Conservation (phyloP, 768 basidiomycete species). For the Pholiota molesta region DNA sequence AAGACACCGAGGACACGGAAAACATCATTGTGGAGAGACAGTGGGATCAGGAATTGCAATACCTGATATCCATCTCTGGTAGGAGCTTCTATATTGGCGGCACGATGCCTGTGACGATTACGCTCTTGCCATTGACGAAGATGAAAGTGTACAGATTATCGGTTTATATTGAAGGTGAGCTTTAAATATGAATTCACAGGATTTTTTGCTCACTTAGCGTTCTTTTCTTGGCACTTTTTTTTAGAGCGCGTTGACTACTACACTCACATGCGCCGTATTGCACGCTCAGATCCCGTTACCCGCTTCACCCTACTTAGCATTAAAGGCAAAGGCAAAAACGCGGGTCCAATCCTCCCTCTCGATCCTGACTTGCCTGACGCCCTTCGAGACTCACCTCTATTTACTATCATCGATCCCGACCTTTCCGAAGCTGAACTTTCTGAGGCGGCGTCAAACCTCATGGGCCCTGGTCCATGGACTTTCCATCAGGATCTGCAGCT, state of each 20-base stretch:
- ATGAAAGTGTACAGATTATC: slow-evolving; percentile 77
- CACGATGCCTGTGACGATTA: slow-evolving; percentile 75
- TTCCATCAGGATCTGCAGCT: slow-evolving; percentile 71
- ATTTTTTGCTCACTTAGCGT: neutral
- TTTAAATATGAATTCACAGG: neutral
- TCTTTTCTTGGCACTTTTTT: neutral
- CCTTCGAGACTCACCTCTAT: slow-evolving; percentile 67
- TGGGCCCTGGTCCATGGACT: slow-evolving; percentile 89
- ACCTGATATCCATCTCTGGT: slow-evolving; percentile 73
- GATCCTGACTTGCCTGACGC: slow-evolving; percentile 68
- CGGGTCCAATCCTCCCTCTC: slow-evolving; percentile 75
- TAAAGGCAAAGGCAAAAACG: slow-evolving; percentile 55
- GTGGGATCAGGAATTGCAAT: slow-evolving; percentile 90
- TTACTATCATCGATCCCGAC: slow-evolving; percentile 43
- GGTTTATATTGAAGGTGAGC: slow-evolving; percentile 77
- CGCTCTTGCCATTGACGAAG: slow-evolving; percentile 83
- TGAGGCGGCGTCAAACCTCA: slow-evolving; percentile 58
- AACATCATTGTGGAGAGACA: slow-evolving; percentile 84
- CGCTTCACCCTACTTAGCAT: slow-evolving; percentile 67
- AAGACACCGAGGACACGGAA: slow-evolving; percentile 81
- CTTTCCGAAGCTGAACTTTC: slow-evolving; percentile 48
- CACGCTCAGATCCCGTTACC: slow-evolving; percentile 66
- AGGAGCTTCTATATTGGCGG: slow-evolving; percentile 86
- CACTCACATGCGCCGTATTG: slow-evolving; percentile 65
- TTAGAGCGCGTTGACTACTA: slow-evolving; percentile 85